phyloP scores from a whole-genome alignment of 192 early-diverging fungal species.

The Coemansia sp. region DNA sequence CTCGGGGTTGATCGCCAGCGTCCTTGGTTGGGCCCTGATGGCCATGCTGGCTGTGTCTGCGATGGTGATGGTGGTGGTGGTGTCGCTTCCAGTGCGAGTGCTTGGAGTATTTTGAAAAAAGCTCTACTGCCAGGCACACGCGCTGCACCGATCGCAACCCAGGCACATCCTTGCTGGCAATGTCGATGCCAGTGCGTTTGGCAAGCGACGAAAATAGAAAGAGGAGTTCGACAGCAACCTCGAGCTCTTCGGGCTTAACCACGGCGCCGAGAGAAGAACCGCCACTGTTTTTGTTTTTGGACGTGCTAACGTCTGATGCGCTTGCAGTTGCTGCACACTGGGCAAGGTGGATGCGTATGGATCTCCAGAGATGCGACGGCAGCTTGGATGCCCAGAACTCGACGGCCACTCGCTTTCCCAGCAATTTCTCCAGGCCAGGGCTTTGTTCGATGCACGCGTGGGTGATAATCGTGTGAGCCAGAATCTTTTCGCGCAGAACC shows the following conservation, averaged over 20 bases:
- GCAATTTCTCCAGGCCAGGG: background rate
- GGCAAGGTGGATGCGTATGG: constrained; percentile 1
- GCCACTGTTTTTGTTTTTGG: background rate
- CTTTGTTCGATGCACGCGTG: constrained; percentile 27
- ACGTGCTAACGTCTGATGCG: background rate
- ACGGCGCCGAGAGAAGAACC: too few relatives aligned
- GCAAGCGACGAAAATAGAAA: constrained; percentile 30
- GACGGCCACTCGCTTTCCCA: constrained; percentile 11
- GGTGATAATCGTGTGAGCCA: constrained; percentile 32
- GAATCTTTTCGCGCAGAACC: constrained; percentile 22
- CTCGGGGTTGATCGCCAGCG: background rate
- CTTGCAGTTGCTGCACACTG: background rate
- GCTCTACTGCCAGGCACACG: constrained; percentile 31
- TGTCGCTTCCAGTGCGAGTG: constrained; percentile 7
- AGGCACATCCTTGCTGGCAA: background rate
- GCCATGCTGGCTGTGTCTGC: background rate
- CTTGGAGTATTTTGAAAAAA: constrained; percentile 27
- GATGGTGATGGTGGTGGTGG: constrained; percentile 3
- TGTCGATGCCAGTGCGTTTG: background rate
- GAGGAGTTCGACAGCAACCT: constrained; percentile 43
- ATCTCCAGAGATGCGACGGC: constrained; percentile 17
- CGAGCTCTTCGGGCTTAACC: constrained; percentile 30
- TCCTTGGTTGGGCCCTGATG: background rate
- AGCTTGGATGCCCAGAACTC: constrained; percentile 32
- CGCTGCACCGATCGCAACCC: constrained; percentile 16